These are phyloP conservation scores for Diaporthe eres DNA, from an alignment of 2,329 filamentous ascomycete species.

Conservation along the genomic window DNA sequence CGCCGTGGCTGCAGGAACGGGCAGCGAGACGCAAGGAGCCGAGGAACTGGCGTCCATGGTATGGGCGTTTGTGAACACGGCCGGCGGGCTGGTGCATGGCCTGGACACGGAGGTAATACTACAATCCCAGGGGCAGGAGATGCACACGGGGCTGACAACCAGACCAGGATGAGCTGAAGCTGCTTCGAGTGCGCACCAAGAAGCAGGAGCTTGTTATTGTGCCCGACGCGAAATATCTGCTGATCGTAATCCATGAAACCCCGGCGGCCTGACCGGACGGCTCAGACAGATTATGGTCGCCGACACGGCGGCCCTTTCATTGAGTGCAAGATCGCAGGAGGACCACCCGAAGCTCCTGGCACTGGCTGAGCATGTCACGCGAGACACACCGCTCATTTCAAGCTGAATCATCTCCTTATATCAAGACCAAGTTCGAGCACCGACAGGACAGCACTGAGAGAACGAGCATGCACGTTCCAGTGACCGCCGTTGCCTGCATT, in stretches of 20 bases:
- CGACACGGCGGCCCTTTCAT: not conserved
- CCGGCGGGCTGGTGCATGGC: constrained; percentile 78
- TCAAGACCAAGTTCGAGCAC: constrained; percentile 52
- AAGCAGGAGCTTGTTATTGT: constrained; percentile 89
- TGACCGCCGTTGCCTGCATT: constrained; percentile 11
- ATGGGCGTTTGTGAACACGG: constrained; percentile 80
- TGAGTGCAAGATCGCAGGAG: not conserved
- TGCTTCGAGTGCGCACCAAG: constrained; percentile 83
- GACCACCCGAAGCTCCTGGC: constrained; percentile 15
- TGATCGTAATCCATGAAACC: constrained; percentile 87
- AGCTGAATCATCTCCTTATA: constrained; percentile 23
- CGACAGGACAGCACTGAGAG: not conserved
- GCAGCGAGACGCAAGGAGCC: constrained; percentile 69
- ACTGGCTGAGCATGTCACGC: constrained; percentile 4
- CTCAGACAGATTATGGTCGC: constrained; percentile 17
- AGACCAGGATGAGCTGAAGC: constrained; percentile 78
- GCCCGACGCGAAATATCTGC: constrained; percentile 82
- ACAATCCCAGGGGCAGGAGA: constrained; percentile 4
- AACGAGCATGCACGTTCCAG: not conserved
- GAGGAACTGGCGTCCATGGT: constrained; percentile 83
- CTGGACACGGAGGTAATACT: constrained; percentile 76
- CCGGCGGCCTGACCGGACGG: constrained; percentile 68
- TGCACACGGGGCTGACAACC: constrained; percentile 22
- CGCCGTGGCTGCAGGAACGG: constrained; percentile 55
- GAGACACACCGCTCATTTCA: constrained; percentile 27